phyloP scores from a whole-genome alignment of 1,284 basidiomycete species.

The Leucoagaricus sp. region DNA sequence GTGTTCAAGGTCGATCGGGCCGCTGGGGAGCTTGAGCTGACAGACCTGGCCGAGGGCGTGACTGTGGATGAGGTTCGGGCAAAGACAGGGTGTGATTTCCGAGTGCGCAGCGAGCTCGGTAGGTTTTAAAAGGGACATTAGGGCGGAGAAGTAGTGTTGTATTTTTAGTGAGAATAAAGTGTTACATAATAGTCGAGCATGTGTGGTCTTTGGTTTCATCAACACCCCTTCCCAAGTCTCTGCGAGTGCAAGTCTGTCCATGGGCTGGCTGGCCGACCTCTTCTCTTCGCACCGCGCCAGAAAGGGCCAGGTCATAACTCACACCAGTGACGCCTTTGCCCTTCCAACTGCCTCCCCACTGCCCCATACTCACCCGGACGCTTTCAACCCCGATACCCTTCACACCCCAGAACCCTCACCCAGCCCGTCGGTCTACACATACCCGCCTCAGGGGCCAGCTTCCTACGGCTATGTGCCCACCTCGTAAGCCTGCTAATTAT shows the following conservation, averaged over 20 bases:
- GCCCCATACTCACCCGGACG: conserved; percentile 48
- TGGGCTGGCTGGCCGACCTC: conserved; percentile 72
- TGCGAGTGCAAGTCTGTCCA: conserved; percentile 25
- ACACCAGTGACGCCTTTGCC: conserved; percentile 79
- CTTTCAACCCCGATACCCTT: conserved; percentile 55
- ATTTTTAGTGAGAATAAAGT: conserved; percentile 10
- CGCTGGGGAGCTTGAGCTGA: conserved; percentile 72
- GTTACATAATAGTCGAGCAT: conserved; percentile 6
- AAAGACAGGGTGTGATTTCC: conserved; percentile 85
- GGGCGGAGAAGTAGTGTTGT: conserved; percentile 17
- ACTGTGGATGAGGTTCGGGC: conserved; percentile 82
- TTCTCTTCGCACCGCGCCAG: conserved; percentile 54
- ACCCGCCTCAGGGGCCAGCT: conserved; percentile 64
- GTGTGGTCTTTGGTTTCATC: neutral
- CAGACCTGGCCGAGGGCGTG: conserved; percentile 83
- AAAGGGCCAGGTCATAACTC: conserved; percentile 64
- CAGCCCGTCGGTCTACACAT: conserved; percentile 57
- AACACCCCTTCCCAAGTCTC: neutral
- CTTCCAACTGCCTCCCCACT: conserved; percentile 62
- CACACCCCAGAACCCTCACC: conserved; percentile 48
- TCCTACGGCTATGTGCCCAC: conserved; percentile 61
- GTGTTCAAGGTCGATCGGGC: conserved; percentile 88
- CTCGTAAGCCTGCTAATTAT: conserved; percentile 46
- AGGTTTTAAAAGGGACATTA: conserved; percentile 27
- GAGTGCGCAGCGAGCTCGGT: conserved; percentile 47